phyloP scores from a whole-genome alignment of 2,329 filamentous ascomycete genomes.

The Xylariaceae sp. region DNA sequence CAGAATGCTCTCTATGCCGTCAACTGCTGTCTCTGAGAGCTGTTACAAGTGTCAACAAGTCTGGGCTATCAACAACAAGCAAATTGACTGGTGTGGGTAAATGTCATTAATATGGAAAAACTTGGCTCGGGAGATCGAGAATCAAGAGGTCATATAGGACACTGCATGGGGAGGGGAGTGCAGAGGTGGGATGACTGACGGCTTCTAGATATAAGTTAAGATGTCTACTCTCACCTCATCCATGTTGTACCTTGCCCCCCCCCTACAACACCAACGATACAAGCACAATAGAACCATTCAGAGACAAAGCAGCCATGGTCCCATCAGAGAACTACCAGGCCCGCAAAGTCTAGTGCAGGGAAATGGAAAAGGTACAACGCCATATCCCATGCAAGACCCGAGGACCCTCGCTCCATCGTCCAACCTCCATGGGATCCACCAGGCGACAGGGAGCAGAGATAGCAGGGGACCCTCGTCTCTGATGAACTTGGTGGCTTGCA shows the following conservation, averaged over 20 bases:
- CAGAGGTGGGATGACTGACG: slow-evolving; percentile 28
- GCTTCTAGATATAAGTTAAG: slow-evolving; percentile 32
- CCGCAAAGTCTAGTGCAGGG: slow-evolving; percentile 19
- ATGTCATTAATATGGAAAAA: slow-evolving; percentile 41
- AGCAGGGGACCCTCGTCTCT: slow-evolving; percentile 6
- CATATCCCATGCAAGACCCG: not conserved
- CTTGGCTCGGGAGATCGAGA: slow-evolving; percentile 28
- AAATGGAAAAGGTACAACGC: slow-evolving; percentile 7
- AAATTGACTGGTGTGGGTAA: slow-evolving; percentile 40
- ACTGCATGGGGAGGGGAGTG: slow-evolving; percentile 32
- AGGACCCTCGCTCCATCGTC: slow-evolving; percentile 10
- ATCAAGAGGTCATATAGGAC: slow-evolving; percentile 29
- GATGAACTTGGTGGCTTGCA: not conserved
- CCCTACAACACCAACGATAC: slow-evolving; percentile 14
- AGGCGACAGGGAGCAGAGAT: slow-evolving; percentile 5
- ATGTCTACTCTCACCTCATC: slow-evolving; percentile 19
- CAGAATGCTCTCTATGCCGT: not conserved
- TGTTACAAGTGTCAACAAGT: slow-evolving; percentile 24
- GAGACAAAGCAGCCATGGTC: slow-evolving; percentile 23
- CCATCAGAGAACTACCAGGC: slow-evolving; percentile 14
- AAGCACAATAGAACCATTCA: slow-evolving; percentile 12
- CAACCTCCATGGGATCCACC: slow-evolving; percentile 10
- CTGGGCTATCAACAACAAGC: slow-evolving; percentile 30
- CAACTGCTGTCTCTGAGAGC: slow-evolving; percentile 16
- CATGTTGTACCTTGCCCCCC: slow-evolving; percentile 14